These are phyloP conservation scores for Sclerospora graminicola DNA, from an alignment of 352 stramenopile species.

Conservation along the genomic window DNA sequence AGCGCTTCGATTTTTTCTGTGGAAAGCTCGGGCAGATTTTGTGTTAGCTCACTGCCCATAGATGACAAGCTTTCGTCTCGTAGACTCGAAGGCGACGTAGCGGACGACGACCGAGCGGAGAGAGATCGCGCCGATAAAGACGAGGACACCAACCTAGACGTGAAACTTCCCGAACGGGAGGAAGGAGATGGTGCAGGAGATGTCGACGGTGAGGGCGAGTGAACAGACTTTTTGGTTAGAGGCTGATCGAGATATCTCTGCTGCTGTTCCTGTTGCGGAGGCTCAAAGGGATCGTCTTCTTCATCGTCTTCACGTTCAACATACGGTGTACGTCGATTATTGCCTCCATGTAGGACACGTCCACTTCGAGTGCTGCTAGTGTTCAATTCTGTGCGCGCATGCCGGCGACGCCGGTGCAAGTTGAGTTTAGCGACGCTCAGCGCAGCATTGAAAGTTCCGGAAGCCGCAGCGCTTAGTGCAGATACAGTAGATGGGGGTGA, in stretches of 20 bases:
- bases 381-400: constrained; percentile 12
- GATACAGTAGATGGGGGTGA: constrained; percentile 24
- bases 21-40: constrained; percentile 25
- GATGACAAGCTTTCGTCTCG: constrained; percentile 21
- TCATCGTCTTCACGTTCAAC: constrained; percentile 18
- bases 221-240: constrained; percentile 4
- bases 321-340: constrained; percentile 10
- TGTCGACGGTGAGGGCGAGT: constrained; percentile 7
- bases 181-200: constrained; percentile 9
- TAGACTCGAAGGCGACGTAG: constrained; percentile 23
- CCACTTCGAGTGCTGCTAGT: constrained; percentile 2
- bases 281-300: constrained; percentile 17
- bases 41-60: constrained; percentile 9
- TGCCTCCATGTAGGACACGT: background rate
- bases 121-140: constrained; percentile 7
- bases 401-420: constrained; percentile 18
- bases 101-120: constrained; percentile 12
- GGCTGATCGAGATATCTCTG: constrained; percentile 5
- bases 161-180: constrained; percentile 5
- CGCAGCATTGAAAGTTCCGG: constrained; percentile 21
- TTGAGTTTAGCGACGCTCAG: constrained; percentile 25
- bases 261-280: constrained; percentile 11
- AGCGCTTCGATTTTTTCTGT: constrained; percentile 31
- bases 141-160: constrained; percentile 4
- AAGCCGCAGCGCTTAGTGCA: constrained; percentile 15